Conservation (phyloP, 805 yeast genomes). For the Candida ipomoeae region DNA sequence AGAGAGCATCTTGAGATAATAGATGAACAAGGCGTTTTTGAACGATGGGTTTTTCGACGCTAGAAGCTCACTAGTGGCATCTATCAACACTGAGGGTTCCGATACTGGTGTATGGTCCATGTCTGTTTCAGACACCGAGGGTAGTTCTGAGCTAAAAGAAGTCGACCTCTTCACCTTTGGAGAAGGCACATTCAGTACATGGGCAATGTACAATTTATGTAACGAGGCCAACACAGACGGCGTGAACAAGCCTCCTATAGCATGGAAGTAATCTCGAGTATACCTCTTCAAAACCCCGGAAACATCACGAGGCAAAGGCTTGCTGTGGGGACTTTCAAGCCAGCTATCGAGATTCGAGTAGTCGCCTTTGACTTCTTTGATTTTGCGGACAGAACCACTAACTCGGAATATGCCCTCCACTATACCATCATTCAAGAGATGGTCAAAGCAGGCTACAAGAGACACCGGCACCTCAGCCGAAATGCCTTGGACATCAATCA, state of each 20-base stretch:
- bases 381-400: constrained; percentile 28
- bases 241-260: constrained; percentile 13
- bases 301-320: constrained; percentile 24
- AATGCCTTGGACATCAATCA: background rate
- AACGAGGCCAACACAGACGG: constrained; percentile 6
- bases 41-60: constrained; percentile 12
- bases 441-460: constrained; percentile 20
- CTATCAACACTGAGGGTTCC: constrained; percentile 5
- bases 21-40: constrained; percentile 19
- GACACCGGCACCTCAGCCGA: constrained; percentile 17
- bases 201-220: constrained; percentile 6
- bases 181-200: constrained; percentile 5
- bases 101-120: constrained; percentile 5
- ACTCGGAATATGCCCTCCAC: constrained; percentile 30
- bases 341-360: constrained; percentile 16
- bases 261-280: constrained; percentile 16
- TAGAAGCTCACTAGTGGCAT: constrained; percentile 14
- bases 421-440: constrained; percentile 17
- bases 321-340: constrained; percentile 14
- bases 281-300: constrained; percentile 25
- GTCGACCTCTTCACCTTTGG: constrained; percentile 12
- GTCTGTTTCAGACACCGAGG: constrained; percentile 7
- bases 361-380: constrained; percentile 19
- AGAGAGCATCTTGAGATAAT: constrained; percentile 15
- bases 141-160: constrained; percentile 9